Evolutionary conservation across 2,329 filamentous ascomycete genomes (phyloP).

Genomic region (Phialemoniopsis sp.): DNA sequence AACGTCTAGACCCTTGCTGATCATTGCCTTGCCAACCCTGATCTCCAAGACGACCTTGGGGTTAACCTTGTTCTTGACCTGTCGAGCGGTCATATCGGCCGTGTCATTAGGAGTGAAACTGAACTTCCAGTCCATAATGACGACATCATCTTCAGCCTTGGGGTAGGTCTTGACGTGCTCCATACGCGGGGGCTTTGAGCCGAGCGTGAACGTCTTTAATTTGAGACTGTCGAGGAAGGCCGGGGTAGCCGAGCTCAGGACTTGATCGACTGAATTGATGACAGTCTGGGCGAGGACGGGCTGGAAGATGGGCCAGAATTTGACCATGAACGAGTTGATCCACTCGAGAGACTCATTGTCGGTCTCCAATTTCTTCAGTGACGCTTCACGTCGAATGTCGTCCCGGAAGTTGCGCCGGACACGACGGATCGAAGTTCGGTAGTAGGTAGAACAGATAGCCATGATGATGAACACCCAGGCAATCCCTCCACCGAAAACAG

Average conservation of each 20-base stretch:
- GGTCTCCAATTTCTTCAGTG: slow-evolving; percentile 80
- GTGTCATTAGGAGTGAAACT: slow-evolving; percentile 97
- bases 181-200: slow-evolving; percentile 90
- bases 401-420: slow-evolving; percentile 95
- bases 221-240: slow-evolving; percentile 90
- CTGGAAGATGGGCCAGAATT: slow-evolving; percentile 99
- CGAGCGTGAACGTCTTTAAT: slow-evolving; percentile 89
- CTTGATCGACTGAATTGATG: slow-evolving; percentile 91
- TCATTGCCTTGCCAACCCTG: slow-evolving; percentile 89
- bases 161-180: slow-evolving; percentile 99
- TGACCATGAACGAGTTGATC: slow-evolving; percentile 98
- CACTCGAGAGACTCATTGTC: slow-evolving; percentile 93
- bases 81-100: slow-evolving; percentile 82
- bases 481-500: slow-evolving; percentile 83
- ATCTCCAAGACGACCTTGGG: slow-evolving; percentile 96
- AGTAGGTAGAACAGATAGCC: slow-evolving; percentile 90
- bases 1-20: slow-evolving; percentile 94
- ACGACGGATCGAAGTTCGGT: slow-evolving; percentile 88
- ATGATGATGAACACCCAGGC: slow-evolving; percentile 93
- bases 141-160: slow-evolving; percentile 88
- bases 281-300: slow-evolving; percentile 90
- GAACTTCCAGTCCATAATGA: slow-evolving; percentile 99
- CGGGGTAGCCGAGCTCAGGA: slow-evolving; percentile 87
- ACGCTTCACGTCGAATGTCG: slow-evolving; percentile 80
- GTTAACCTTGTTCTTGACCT: slow-evolving; percentile 93